Evolutionary conservation across 1,139 yeast genomes (phyloP), one percentile per base, ranked within the genome.

Genomic region (Yamadazyma atlantica): DNA sequence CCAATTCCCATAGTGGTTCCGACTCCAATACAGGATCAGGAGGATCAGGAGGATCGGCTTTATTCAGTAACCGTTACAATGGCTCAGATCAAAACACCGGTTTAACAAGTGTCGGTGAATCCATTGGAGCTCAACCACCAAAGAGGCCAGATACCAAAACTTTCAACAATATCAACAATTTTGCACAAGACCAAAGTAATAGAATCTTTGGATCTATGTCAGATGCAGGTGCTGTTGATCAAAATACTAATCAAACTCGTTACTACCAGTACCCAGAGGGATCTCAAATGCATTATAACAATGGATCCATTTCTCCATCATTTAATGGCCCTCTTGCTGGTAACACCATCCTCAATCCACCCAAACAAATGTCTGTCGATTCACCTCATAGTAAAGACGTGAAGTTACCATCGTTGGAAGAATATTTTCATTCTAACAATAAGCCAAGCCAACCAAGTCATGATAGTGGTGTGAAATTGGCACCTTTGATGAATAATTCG

Each of bases 211-310:
- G 55, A 16, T 22, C 29, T 3, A 34, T 31, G 6, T 30, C 29
- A 10, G 33, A 38, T n/a, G 8, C 31, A 3, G 40, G 38, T 10
- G 29, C 39, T 11, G 12, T 32, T 5, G 35, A 42, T 16, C 39
- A 36, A 34, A 35, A 25, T 5, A 36, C 29, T 8, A 48, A 38
- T 27, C 43, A 45, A 24, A 51, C 48, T 11, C 49, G 48, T 29
- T 58, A 58, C 35, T 58, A 54, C 38, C 55, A 50, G 36, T 59
- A 59, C 33, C 64, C 64, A 1, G 45, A 44, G 6, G 33, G 43
- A 14, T 55, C 63, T n/a, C 56, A 53, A 44, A 45, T 58, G 33
- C 53, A 56, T 33, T 40, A 48, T 26, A 33, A 34, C 34, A 27
- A 32, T 8, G 17, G 19, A 6, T 13, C 32, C 11, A 16, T 7